Evolutionary conservation across 805 yeast species (phyloP), one percentile per base, ranked within the genome.

Genomic region (Priceomyces melissophilus): DNA sequence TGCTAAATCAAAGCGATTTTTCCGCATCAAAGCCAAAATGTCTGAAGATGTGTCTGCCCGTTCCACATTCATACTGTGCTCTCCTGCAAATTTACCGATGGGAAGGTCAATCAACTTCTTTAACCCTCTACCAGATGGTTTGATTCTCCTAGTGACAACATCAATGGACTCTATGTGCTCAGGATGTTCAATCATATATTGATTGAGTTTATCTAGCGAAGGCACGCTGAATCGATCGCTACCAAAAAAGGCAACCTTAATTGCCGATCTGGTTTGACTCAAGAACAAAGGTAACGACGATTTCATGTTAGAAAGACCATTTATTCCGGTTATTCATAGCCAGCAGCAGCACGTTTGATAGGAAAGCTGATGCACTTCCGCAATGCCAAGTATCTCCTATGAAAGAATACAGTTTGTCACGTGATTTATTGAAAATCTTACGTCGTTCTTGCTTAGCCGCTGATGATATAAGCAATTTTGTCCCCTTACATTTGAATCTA

Each of bases 201-300:
- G 49, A 6, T 74, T 49, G 11, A 63, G 50, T 25, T 63, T 65
- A 7, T 59, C 52, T 12, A 87, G 65, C 3, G 85, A 75, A 7
- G 60, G 65, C 20, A 80, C 73, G 49, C 89, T 81, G 60, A 87
- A 87, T 15, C 58, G 59, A 54, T 87, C 96, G 1, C 89, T 77
- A 0, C 96, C 96, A 58, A 87, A 87, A 54, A 78, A 85, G 1
- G 88, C 86, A 8, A 87, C 58, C 29, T 39, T 43, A 20, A 20
- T 20, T 20, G 25, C 25, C 25, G 25, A 20, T 8, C 25, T 20
- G 4, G 25, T 5, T 20, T 20, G 25, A 8, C 25, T 8, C 8
- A 20, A 20, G 15, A 27, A 10, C 15, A 14, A n/a, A 28, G 32
- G 16, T 11, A 15, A 36, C 11, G 23, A 11, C 10, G 27, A 10